Evolutionary conservation across 2,329 filamentous ascomycete species (phyloP).

Genomic region (Falciphora oryzae): DNA sequence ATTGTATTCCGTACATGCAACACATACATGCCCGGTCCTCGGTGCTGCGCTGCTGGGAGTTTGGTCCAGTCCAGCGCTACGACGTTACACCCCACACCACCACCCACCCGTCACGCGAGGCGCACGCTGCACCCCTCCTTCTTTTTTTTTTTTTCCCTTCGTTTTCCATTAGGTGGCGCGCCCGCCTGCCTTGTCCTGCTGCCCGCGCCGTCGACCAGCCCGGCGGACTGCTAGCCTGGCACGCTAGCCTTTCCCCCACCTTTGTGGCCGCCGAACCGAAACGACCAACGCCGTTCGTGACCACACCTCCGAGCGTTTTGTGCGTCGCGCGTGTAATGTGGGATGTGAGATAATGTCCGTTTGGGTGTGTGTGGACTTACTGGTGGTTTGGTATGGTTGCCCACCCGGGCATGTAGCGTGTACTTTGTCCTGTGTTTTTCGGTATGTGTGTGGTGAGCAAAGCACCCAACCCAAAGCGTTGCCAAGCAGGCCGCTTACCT

Average conservation of each 20-base stretch:
- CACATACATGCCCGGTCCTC: neutral
- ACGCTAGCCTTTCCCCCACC: neutral
- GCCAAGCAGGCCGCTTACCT: neutral
- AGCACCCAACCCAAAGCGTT: neutral
- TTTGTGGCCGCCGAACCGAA: neutral
- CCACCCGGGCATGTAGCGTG: too few species aligned
- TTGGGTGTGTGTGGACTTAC: neutral
- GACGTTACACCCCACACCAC: neutral
- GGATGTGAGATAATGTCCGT: neutral
- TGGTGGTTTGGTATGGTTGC: too few species aligned
- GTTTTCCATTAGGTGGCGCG: neutral
- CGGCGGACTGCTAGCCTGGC: constrained; percentile 2
- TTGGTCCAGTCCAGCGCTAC: neutral
- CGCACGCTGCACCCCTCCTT: neutral
- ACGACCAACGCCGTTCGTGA: neutral
- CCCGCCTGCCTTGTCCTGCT: constrained; percentile 9
- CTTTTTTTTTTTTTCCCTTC: neutral
- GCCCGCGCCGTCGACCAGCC: constrained; percentile 6
- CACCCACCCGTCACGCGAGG: neutral
- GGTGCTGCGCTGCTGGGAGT: neutral
- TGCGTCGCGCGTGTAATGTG: too few species aligned
- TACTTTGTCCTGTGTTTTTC: too few species aligned
- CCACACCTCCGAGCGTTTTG: too few species aligned
- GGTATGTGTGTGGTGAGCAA: neutral
- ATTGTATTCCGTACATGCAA: too few species aligned